phyloP scores from a whole-genome alignment of 2,329 filamentous ascomycete species.

The Tolypocladium inflatum region DNA sequence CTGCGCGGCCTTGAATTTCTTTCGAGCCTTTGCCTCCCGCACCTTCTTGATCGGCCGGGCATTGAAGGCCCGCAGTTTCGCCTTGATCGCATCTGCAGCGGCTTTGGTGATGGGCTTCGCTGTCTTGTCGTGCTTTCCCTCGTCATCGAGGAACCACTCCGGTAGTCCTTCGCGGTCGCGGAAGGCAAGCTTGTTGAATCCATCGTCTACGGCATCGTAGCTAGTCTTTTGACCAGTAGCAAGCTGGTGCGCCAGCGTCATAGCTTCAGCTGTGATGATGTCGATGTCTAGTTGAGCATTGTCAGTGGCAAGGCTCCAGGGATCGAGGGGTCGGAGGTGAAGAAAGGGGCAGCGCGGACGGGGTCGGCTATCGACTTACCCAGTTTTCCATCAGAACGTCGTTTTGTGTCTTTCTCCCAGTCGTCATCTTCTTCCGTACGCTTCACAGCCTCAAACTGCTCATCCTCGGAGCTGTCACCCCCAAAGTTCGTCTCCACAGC shows the following conservation, averaged over 20 bases:
- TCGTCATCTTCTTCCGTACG: slow-evolving; percentile 39
- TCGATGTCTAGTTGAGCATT: slow-evolving; percentile 61
- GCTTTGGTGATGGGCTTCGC: slow-evolving; percentile 88
- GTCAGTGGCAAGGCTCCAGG: slow-evolving; percentile 3
- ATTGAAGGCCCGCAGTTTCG: slow-evolving; percentile 86
- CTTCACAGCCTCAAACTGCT: slow-evolving; percentile 55
- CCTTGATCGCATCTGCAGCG: slow-evolving; percentile 83
- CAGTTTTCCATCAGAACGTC: slow-evolving; percentile 41
- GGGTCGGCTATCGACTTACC: neutral
- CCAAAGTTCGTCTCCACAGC: slow-evolving; percentile 17
- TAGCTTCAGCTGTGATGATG: slow-evolving; percentile 98
- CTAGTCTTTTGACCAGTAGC: slow-evolving; percentile 76
- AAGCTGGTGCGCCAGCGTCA: slow-evolving; percentile 90
- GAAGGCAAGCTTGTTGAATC: slow-evolving; percentile 87
- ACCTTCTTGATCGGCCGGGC: slow-evolving; percentile 99
- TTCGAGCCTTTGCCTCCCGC: slow-evolving; percentile 86
- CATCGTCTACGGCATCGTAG: slow-evolving; percentile 76
- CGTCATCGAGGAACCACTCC: slow-evolving; percentile 97
- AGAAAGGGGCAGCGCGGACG: neutral
- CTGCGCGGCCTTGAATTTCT: slow-evolving; percentile 93
- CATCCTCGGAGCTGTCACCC: slow-evolving; percentile 28
- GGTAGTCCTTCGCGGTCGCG: slow-evolving; percentile 86
- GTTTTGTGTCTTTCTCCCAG: slow-evolving; percentile 60
- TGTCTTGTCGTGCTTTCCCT: slow-evolving; percentile 69
- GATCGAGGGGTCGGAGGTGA: neutral